Base-by-base conservation (phyloP, 495 filamentous ascomycete genomes). In the Podospora anserina region DNA sequence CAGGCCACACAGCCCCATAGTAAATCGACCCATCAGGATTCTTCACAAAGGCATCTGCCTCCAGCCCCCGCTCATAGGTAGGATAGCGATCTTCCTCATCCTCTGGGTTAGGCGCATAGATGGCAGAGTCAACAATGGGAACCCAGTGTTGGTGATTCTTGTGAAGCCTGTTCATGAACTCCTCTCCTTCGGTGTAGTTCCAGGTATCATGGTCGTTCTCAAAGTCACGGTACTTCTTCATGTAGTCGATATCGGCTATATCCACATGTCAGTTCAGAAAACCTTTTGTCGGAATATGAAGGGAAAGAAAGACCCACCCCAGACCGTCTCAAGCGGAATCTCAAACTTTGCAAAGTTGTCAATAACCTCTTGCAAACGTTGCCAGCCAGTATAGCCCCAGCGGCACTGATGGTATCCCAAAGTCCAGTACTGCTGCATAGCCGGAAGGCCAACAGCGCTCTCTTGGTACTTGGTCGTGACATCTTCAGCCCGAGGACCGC, bases 361-460 rank as follows among this genome's bases (percentile, higher is more conserved):
- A 44, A 96, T 86, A 13, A 92, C 91, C n/a, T 88, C 88, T 61
- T 91, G 86, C 61, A 96, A 80, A 7, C 88, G 85, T 54, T 88
- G 88, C 79, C 90, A 89, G 77, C 93, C 92, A 9, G 81, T 80
- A 73, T 94, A 94, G 6, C 93, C 93, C 78, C 92, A 96, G 69
- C 90, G 82, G 74, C 92, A 96, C 69, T 96, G 90, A 71, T 96
- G 92, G 72, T 88, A 92, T 2, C 93, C 93, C 70, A 96, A 89
- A 0, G 88, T 86, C 90, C 91, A 97, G 78, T 96, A 97, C 65
- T 91, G 90, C 76, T 93, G 90, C 92, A 95, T 93, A 0, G 88
- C 88, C 6, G 92, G 89, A 23, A 90, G 79, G 0, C 91, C 91
- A 64, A 89, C 84, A 13, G 90, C 81, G 86, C 89, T 76, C 28